phyloP scores from a whole-genome alignment of 1,284 basidiomycete species.

The Boletus holoroseus region DNA sequence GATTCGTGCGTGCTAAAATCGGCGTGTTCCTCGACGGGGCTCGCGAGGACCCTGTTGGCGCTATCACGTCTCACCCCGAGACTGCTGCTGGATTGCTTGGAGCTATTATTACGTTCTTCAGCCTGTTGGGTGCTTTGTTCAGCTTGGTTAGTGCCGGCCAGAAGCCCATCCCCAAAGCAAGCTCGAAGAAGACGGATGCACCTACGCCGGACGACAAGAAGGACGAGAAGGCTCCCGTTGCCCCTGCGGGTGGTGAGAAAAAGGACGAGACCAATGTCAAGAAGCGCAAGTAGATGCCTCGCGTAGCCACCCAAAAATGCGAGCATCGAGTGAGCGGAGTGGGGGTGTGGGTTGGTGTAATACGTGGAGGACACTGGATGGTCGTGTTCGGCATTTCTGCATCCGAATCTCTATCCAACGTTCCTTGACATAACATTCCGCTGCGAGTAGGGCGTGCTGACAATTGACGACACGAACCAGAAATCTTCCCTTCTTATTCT shows the following conservation, averaged over 20 bases:
- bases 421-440: constrained; percentile 1
- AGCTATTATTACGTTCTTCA: constrained; percentile 72
- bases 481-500: neutral
- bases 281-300: constrained; percentile 31
- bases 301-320: constrained; percentile 5
- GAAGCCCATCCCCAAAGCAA: constrained; percentile 65
- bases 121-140: constrained; percentile 75
- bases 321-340: constrained; percentile 1
- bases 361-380: constrained; percentile 15
- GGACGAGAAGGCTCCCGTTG: constrained; percentile 56
- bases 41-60: constrained; percentile 65
- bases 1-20: constrained; percentile 73
- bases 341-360: constrained; percentile 3
- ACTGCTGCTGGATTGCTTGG: constrained; percentile 74
- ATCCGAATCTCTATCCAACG: constrained; percentile 1
- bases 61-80: constrained; percentile 79
- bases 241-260: constrained; percentile 63
- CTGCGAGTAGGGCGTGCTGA: constrained; percentile 8
- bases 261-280: constrained; percentile 38
- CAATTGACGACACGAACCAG: constrained; percentile 2
- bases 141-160: constrained; percentile 70
- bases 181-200: constrained; percentile 67
- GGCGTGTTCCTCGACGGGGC: constrained; percentile 70
- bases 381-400: neutral
- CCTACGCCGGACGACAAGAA: constrained; percentile 61